Evolutionary conservation across 2,329 filamentous ascomycete genomes (phyloP).

Genomic region (Ophiostoma sp.): DNA sequence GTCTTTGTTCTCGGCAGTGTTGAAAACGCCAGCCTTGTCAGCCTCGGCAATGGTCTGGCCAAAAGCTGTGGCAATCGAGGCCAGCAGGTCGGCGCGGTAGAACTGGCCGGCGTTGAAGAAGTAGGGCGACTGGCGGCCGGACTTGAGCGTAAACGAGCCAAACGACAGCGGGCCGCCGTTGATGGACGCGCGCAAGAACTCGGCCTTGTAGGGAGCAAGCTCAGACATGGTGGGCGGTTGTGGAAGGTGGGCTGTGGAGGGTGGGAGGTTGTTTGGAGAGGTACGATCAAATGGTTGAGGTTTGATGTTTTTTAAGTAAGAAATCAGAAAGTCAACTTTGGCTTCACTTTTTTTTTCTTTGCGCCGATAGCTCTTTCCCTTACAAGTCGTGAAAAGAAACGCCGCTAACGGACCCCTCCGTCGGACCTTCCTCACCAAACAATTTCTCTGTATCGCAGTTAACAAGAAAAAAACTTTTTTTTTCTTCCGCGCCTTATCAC

Average conservation of each 20-base stretch:
- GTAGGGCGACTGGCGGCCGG: slow-evolving; percentile 86
- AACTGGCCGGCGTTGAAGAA: slow-evolving; percentile 97
- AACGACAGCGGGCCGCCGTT: slow-evolving; percentile 72
- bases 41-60: slow-evolving; percentile 58
- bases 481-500: background rate
- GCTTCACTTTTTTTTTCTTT: background rate
- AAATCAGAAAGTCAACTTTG: background rate
- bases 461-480: background rate
- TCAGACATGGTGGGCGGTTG: slow-evolving; percentile 26
- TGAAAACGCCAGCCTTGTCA: slow-evolving; percentile 27
- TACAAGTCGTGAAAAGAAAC: background rate
- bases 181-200: slow-evolving; percentile 70
- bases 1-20: background rate
- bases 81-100: slow-evolving; percentile 75
- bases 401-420: slow-evolving; percentile 17
- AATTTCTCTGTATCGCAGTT: background rate
- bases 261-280: background rate
- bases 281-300: background rate
- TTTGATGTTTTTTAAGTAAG: background rate
- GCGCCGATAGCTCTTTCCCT: slow-evolving; percentile 2
- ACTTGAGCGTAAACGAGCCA: slow-evolving; percentile 87
- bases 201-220: slow-evolving; percentile 66
- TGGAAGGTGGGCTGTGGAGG: background rate
- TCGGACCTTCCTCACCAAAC: background rate
- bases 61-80: slow-evolving; percentile 78